A percentile compares a stretch with the other conserved stretches of the same genome.
Conservation (phyloP, 352 stramenopile genomes). For the Phytophthora pinifolia region DNA sequence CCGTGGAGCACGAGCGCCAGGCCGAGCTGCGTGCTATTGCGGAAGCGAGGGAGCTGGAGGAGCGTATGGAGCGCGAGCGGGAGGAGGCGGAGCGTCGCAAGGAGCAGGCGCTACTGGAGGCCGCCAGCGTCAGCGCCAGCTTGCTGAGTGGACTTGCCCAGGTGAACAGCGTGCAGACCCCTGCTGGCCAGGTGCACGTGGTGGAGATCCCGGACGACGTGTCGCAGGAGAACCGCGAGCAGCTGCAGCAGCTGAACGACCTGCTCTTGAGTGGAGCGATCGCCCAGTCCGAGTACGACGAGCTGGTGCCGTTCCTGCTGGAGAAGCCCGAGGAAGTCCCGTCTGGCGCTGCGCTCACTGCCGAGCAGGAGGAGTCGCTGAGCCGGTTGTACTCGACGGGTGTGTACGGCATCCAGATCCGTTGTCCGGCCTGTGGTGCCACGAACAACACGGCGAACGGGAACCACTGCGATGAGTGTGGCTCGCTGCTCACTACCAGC, state of each 20-base stretch:
- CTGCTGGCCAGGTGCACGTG: slow-evolving; percentile 72
- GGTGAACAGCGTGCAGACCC: slow-evolving; percentile 73
- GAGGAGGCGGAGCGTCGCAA: slow-evolving; percentile 65
- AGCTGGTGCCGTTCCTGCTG: slow-evolving; percentile 86
- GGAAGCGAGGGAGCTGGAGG: slow-evolving; percentile 74
- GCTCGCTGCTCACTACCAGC: slow-evolving; percentile 79
- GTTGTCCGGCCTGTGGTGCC: slow-evolving; percentile 79
- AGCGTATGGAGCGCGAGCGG: slow-evolving; percentile 55
- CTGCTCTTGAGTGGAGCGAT: slow-evolving; percentile 82
- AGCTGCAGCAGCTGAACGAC: slow-evolving; percentile 86
- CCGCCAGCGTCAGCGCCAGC: slow-evolving; percentile 75
- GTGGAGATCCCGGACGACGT: slow-evolving; percentile 84
- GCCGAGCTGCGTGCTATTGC: slow-evolving; percentile 80
- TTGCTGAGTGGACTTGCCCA: slow-evolving; percentile 76
- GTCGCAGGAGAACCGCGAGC: slow-evolving; percentile 84
- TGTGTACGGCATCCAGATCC: slow-evolving; percentile 86
- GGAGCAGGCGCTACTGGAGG: slow-evolving; percentile 58
- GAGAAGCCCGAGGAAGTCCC: slow-evolving; percentile 61
- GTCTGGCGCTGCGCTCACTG: slow-evolving; percentile 65
- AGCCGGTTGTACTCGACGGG: slow-evolving; percentile 73
- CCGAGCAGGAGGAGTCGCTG: slow-evolving; percentile 83
- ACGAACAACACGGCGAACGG: slow-evolving; percentile 89
- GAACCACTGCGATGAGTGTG: slow-evolving; percentile 87
- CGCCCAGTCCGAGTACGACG: slow-evolving; percentile 83
- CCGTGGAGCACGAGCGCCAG: slow-evolving; percentile 80